Evolutionary conservation across 768 basidiomycete genomes (phyloP), one percentile per base, ranked within the genome.

Genomic region (Pleurotus platypus): DNA sequence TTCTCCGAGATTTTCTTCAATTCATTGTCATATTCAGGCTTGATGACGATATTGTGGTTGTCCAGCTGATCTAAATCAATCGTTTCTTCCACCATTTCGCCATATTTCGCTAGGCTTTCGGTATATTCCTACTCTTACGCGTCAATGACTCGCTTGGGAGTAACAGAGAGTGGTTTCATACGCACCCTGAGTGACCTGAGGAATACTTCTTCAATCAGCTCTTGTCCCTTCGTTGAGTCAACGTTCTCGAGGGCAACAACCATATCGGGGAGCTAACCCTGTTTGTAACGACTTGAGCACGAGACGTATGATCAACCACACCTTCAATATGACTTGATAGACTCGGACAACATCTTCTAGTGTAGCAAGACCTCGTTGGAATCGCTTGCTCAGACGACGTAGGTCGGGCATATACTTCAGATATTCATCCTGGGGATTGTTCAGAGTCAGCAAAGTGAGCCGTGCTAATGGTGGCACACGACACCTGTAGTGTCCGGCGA

Each of bases 321-420:
- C 93, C 76, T 91, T 91, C 22, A 90, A 70, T 1, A 94, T 85
- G 1, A 95, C 94, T 68, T 99, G 96, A 67, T 98, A 98, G 0
- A 96, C 89, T 1, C 96, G 85, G 8, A 98, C 94, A 5, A 98
- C 94, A 64, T 99, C 95, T 64, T 98, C 94, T 4, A 99, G 80
- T 0, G 85, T 85, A 0, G 94, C 94, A 4, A 84, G 79, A 0
- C 84, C 80, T 61, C 89, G 90, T 69, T 92, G 89, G 72, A 99
- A 95, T 15, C 90, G 84, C 69, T 98, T 98, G 66, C 87, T 87
- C 18, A 99, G 80, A 2, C 97, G 84, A 62, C 89, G 89, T 69
- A 99, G 83, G 67, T 99, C 97, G 0, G 97, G 97, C 86, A 99
- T 94, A 15, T 83, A 68, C 65, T 91, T 93, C 64, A 99, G 76